phyloP scores from a whole-genome alignment of 176 grass and related monocot species.

The Bromus sterilis region DNA sequence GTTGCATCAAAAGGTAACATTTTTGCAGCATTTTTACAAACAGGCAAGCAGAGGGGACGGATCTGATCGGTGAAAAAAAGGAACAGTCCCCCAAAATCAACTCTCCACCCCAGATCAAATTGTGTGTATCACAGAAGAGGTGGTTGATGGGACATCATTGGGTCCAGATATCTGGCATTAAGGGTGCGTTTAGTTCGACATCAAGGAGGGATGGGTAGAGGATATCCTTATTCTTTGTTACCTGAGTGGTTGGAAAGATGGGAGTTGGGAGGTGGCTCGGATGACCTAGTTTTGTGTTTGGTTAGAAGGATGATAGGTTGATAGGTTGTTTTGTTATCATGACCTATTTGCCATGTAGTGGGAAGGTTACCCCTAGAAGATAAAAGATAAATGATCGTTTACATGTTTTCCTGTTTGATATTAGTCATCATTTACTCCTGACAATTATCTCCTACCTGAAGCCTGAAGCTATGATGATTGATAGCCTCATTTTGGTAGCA shows the following conservation, averaged over 20 bases:
- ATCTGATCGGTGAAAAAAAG: neutral
- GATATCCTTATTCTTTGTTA: neutral
- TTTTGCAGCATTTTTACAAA: neutral
- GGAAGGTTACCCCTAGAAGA: neutral
- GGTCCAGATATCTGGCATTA: neutral
- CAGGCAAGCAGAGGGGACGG: neutral
- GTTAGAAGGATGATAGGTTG: neutral
- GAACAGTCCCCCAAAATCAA: neutral
- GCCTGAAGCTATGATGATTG: neutral
- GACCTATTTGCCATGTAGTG: neutral
- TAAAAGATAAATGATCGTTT: neutral
- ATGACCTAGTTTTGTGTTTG: neutral
- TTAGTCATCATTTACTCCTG: neutral
- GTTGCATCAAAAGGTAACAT: neutral
- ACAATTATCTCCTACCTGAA: neutral
- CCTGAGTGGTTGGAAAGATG: neutral
- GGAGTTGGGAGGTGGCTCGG: neutral
- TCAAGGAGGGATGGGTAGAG: neutral
- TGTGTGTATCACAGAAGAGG: neutral
- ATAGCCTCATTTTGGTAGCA: neutral
- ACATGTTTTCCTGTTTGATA: neutral
- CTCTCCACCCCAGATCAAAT: neutral
- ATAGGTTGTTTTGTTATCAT: neutral
- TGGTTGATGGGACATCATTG: neutral
- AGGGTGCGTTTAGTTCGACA: neutral